Conservation (phyloP, 257 asterid species). For the Solanum pennellii region DNA sequence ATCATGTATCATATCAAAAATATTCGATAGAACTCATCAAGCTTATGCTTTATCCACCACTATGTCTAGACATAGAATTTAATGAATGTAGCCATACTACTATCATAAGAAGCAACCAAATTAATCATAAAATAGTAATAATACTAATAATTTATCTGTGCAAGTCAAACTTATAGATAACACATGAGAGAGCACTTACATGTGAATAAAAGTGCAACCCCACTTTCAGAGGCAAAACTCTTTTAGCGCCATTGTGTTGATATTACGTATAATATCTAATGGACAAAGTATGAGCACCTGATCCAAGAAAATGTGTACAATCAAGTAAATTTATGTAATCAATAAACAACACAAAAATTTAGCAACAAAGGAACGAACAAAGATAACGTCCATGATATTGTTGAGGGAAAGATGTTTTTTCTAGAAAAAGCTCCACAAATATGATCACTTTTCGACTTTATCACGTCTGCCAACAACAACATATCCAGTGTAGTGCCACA, state of each 20-base stretch:
- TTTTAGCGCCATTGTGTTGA: neutral
- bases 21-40: neutral
- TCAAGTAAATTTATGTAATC: no score
- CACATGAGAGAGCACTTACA: neutral
- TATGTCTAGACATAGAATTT: neutral
- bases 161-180: neutral
- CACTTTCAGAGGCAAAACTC: neutral
- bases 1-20: neutral
- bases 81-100: neutral
- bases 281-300: no score
- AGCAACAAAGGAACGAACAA: neutral
- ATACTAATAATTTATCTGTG: neutral
- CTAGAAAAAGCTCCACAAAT: no score
- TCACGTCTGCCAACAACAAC: no score
- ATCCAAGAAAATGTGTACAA: no score
- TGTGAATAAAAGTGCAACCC: neutral
- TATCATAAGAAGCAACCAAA: neutral
- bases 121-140: neutral
- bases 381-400: neutral
- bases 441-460: no score
- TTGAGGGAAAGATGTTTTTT: neutral
- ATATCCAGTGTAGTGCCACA: no score
- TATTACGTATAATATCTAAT: no score
- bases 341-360: no score
- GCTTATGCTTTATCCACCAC: neutral